Conservation (phyloP, 2,329 filamentous ascomycete genomes). For the Phyllosticta capitalensis region DNA sequence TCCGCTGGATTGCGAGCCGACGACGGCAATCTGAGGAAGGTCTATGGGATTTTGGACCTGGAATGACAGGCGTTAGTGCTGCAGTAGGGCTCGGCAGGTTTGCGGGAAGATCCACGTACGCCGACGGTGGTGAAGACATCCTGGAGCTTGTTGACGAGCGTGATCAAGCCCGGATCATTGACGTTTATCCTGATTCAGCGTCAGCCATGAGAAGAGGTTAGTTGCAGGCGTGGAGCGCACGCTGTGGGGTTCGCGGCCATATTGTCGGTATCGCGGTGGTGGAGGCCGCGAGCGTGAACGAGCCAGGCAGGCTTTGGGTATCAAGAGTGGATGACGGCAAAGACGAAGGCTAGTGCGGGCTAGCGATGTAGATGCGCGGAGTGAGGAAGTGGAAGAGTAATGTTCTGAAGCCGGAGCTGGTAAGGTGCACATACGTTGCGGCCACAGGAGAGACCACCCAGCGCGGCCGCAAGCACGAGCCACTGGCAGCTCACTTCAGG, state of each 20-base stretch:
- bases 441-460: neutral
- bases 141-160: slow-evolving; percentile 95
- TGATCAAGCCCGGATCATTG: slow-evolving; percentile 60
- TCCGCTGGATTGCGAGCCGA: slow-evolving; percentile 96
- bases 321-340: neutral
- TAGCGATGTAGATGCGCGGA: slow-evolving; percentile 1
- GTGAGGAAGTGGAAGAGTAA: slow-evolving; percentile 4
- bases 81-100: slow-evolving; percentile 10
- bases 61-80: slow-evolving; percentile 22
- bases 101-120: slow-evolving; percentile 36
- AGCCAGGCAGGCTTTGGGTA: neutral
- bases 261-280: slow-evolving; percentile 16
- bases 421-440: neutral
- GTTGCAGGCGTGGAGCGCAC: slow-evolving; percentile 19
- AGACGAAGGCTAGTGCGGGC: slow-evolving; percentile 2
- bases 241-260: slow-evolving; percentile 34
- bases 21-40: slow-evolving; percentile 93
- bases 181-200: slow-evolving; percentile 53
- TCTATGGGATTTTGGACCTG: slow-evolving; percentile 98
- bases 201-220: slow-evolving; percentile 1
- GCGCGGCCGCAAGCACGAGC: neutral
- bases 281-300: slow-evolving; percentile 3
- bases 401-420: slow-evolving; percentile 3
- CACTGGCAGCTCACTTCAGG: neutral
- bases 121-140: slow-evolving; percentile 98